Evolutionary conservation across 2,329 filamentous ascomycete species (phyloP).

Genomic region (Ascochyta viciae-villosae): DNA sequence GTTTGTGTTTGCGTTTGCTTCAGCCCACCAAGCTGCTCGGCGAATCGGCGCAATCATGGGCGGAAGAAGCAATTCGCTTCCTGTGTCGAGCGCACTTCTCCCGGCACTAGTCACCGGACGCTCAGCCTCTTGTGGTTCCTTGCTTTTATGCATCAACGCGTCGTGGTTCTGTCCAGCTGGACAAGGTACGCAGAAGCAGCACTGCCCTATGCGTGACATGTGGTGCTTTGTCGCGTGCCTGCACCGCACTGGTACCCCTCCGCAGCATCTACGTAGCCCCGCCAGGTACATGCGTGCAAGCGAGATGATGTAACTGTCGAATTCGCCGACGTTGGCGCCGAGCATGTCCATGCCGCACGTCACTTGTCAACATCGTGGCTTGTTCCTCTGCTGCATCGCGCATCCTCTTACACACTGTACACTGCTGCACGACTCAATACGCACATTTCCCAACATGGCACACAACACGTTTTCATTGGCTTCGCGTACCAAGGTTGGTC

Average conservation of each 20-base stretch:
- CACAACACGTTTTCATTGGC: conserved; percentile 50
- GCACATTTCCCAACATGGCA: conserved; percentile 37
- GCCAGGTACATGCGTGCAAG: neutral
- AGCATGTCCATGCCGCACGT: conserved; percentile 33
- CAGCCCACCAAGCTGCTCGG: conserved; percentile 8
- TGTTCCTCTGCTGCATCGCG: conserved; percentile 34
- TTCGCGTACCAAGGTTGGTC: conserved; percentile 51
- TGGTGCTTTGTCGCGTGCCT: conserved; percentile 7
- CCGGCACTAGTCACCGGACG: conserved; percentile 11
- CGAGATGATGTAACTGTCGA: conserved; percentile 34
- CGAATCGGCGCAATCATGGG: conserved; percentile 9
- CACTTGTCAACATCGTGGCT: conserved; percentile 20
- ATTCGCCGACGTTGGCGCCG: conserved; percentile 26
- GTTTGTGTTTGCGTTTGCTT: neutral
- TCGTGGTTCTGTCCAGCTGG: conserved; percentile 22
- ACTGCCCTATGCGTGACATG: conserved; percentile 19
- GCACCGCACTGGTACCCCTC: conserved; percentile 12
- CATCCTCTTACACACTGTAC: conserved; percentile 14
- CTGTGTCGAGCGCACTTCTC: conserved; percentile 3
- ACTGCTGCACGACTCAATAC: conserved; percentile 18
- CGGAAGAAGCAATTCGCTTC: conserved; percentile 18
- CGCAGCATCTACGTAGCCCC: neutral
- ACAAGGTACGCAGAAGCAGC: conserved; percentile 16
- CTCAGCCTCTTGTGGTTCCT: conserved; percentile 18
- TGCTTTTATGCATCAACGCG: conserved; percentile 29